Percentiles rank a stretch among this genome's conserved stretches.
Conservation (phyloP, 2,329 filamentous ascomycete genomes). For the Zasmidium citrigriseum region DNA sequence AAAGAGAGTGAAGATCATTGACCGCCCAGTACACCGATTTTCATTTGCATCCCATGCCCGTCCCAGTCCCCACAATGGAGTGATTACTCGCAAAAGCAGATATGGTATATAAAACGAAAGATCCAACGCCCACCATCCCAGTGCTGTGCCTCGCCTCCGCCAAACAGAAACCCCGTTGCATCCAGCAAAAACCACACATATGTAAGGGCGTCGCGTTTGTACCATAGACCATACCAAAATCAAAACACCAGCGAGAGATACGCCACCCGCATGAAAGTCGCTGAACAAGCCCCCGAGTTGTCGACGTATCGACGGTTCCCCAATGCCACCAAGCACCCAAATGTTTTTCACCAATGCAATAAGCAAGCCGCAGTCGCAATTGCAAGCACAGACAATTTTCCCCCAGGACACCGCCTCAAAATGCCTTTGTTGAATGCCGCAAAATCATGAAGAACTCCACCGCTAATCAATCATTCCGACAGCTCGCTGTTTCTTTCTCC, state of each 20-base stretch:
- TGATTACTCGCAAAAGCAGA: neutral
- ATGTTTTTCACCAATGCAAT: neutral
- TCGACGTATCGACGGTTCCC: neutral
- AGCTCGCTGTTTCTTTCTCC: neutral
- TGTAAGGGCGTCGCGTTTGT: slow-evolving; percentile 7
- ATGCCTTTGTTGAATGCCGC: slow-evolving; percentile 2
- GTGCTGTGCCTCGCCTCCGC: slow-evolving; percentile 3
- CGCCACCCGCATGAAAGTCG: neutral
- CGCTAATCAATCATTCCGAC: slow-evolving; percentile 3
- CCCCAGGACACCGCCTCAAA: neutral
- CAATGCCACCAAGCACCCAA: neutral
- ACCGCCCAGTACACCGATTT: neutral
- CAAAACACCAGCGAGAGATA: neutral
- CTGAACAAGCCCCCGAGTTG: neutral
- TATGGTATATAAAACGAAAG: neutral
- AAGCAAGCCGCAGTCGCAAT: neutral
- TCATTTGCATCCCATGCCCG: neutral
- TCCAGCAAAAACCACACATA: slow-evolving; percentile 1
- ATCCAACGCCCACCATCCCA: neutral
- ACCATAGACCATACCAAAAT: slow-evolving; percentile 1
- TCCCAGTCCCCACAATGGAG: neutral
- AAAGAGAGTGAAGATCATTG: too few relatives aligned
- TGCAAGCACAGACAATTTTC: neutral
- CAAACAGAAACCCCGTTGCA: neutral
- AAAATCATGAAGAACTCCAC: slow-evolving; percentile 4